Conservation (phyloP, 192 early-diverging fungal species). For the Podila horticola region DNA sequence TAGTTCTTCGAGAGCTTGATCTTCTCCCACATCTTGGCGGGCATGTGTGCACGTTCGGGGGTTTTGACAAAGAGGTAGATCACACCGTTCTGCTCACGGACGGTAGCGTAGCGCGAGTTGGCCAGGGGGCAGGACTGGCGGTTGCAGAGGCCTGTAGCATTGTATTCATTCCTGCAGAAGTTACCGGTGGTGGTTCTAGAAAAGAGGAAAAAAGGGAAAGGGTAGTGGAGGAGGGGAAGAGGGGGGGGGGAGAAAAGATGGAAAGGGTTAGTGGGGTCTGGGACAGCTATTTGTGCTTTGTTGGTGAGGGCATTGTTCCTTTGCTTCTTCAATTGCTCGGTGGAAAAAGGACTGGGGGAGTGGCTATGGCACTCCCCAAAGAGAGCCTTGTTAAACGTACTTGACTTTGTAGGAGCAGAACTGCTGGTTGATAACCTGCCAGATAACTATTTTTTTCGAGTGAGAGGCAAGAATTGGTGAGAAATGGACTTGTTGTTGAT, state of each 20-base stretch:
- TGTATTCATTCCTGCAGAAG: slow-evolving; percentile 97
- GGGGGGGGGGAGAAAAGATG: too few relatives aligned
- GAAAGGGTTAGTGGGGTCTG: not conserved
- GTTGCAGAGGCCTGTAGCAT: slow-evolving; percentile 96
- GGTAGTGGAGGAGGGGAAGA: slow-evolving; percentile 2
- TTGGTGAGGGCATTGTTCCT: not conserved
- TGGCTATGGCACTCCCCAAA: not conserved
- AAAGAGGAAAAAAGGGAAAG: not conserved
- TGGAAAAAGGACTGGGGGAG: not conserved
- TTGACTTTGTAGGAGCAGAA: slow-evolving; percentile 99
- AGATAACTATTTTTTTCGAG: slow-evolving; percentile 71
- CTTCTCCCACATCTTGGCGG: slow-evolving; percentile 93
- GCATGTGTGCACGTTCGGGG: slow-evolving; percentile 94
- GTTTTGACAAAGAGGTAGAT: slow-evolving; percentile 96
- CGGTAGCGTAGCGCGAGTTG: slow-evolving; percentile 94
- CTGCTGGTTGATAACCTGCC: slow-evolving; percentile 95
- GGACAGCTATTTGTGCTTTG: not conserved
- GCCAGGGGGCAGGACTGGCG: slow-evolving; percentile 94
- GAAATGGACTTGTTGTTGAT: not conserved
- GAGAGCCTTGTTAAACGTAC: slow-evolving; percentile 47
- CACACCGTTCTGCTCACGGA: slow-evolving; percentile 84
- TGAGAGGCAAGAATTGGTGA: not conserved
- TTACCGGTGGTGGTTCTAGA: slow-evolving; percentile 82
- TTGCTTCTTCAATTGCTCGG: not conserved
- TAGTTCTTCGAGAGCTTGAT: slow-evolving; percentile 92